Conservation (phyloP, 2,329 filamentous ascomycete genomes). For the Colletotrichum lupini region DNA sequence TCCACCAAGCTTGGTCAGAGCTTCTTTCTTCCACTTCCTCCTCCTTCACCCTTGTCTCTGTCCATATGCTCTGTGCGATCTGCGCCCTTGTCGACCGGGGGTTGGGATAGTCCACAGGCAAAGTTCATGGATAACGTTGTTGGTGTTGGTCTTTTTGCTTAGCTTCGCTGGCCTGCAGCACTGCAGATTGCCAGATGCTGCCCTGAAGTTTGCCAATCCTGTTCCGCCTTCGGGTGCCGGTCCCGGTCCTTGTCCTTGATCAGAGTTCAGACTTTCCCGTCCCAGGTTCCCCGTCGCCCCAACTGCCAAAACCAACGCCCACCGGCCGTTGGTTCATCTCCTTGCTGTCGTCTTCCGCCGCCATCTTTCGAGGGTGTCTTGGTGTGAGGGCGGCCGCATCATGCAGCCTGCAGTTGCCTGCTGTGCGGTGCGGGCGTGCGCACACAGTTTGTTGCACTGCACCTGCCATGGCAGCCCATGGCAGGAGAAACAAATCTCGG, state of each 20-base stretch:
- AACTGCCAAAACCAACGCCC: background rate
- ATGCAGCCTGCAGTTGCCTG: constrained; percentile 28
- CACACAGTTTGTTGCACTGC: constrained; percentile 28
- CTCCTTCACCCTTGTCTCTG: too few relatives aligned
- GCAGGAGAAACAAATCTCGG: constrained; percentile 4
- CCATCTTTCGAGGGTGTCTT: background rate
- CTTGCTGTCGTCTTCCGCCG: background rate
- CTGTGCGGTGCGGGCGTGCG: constrained; percentile 18
- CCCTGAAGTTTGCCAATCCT: background rate
- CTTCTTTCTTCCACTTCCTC: background rate
- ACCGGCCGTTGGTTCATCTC: background rate
- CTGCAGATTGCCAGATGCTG: background rate
- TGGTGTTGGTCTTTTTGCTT: background rate
- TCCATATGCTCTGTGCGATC: background rate
- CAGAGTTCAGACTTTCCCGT: background rate
- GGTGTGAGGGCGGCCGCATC: constrained; percentile 6
- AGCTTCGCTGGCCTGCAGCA: background rate
- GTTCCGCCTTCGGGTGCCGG: background rate
- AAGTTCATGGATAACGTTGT: background rate
- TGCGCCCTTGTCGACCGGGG: background rate
- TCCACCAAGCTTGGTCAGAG: constrained; percentile 18
- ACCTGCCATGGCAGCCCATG: constrained; percentile 18
- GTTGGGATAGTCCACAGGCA: background rate
- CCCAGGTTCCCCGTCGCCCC: background rate
- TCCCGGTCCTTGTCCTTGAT: background rate